Conservation (phyloP, 78 protist species). For the Neovahlkampfia damariscottae region DNA sequence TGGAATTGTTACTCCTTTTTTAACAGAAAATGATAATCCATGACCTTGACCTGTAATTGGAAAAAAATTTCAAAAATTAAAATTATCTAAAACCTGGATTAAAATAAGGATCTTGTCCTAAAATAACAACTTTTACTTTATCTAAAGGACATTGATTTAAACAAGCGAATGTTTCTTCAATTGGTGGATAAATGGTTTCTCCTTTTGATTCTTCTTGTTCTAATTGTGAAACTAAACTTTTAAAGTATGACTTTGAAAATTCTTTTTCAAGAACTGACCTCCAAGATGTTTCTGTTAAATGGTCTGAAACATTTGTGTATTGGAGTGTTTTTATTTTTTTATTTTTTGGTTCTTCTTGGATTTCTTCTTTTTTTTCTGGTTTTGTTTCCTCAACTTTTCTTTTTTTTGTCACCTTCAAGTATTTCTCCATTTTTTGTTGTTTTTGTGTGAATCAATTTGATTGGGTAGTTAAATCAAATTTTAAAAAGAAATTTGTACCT, state of each 20-base stretch:
- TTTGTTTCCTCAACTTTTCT: no score
- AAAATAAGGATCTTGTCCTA: conserved; percentile 81
- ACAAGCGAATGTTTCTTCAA: conserved; percentile 30
- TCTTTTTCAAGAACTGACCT: neutral
- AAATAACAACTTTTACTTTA: conserved; percentile 46
- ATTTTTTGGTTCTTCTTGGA: no score
- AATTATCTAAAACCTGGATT: neutral
- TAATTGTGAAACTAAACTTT: neutral
- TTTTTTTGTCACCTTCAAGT: no score
- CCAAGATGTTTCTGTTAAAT: neutral
- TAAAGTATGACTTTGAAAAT: neutral
- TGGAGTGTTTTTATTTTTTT: no score
- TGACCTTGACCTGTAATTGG: conserved; percentile 76
- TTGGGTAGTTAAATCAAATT: no score
- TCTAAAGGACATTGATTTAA: conserved; percentile 33
- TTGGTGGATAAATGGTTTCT: conserved; percentile 37
- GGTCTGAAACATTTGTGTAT: no score
- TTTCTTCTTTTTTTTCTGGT: no score
- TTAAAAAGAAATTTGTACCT: no score
- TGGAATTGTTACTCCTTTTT: conserved; percentile 29
- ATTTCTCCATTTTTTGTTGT: no score
- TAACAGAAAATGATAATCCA: conserved; percentile 71
- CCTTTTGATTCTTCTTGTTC: neutral
- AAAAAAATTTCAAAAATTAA: no score
- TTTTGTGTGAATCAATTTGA: no score